phyloP scores from a whole-genome alignment of 2,329 filamentous ascomycete species.

The Colletotrichum acutatum region DNA sequence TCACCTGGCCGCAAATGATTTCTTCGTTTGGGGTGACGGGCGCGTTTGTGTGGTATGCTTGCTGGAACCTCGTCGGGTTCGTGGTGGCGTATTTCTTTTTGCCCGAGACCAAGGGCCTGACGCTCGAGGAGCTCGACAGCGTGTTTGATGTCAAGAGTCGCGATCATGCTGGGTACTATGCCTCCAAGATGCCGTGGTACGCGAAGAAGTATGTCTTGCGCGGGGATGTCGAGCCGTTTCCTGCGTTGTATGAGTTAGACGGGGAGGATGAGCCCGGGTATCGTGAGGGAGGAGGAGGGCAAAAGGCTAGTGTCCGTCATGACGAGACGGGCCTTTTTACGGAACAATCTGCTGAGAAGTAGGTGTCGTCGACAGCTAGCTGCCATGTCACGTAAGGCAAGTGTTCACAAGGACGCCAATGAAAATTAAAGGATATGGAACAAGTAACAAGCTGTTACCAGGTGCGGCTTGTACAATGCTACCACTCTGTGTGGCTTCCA shows the following conservation, averaged over 20 bases:
- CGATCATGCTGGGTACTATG: slow-evolving; percentile 45
- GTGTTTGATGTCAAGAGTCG: slow-evolving; percentile 46
- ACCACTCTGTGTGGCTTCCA: not conserved
- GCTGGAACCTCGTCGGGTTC: slow-evolving; percentile 48
- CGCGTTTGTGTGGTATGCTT: slow-evolving; percentile 52
- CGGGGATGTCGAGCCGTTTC: slow-evolving; percentile 43
- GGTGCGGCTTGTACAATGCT: not conserved
- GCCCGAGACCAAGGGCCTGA: slow-evolving; percentile 49
- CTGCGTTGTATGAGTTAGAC: slow-evolving; percentile 45
- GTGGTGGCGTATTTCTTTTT: slow-evolving; percentile 48
- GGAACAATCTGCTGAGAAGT: not conserved
- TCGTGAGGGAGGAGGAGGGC: not conserved
- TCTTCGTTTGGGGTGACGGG: slow-evolving; percentile 43
- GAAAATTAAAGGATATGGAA: not conserved
- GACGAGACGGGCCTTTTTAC: slow-evolving; percentile 3
- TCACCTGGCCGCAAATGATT: slow-evolving; percentile 45
- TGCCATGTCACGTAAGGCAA: not conserved
- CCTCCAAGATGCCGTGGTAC: slow-evolving; percentile 46
- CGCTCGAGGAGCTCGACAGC: slow-evolving; percentile 47
- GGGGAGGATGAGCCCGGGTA: slow-evolving; percentile 9
- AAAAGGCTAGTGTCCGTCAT: slow-evolving; percentile 1
- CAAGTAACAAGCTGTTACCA: not conserved
- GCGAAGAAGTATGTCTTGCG: slow-evolving; percentile 43
- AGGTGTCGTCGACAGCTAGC: not conserved
- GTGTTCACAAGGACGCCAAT: not conserved